Percentiles rank a stretch among this genome's conserved stretches.
phyloP scores from a whole-genome alignment of 495 filamentous ascomycete species.

The Trichodelitschia bisporula region DNA sequence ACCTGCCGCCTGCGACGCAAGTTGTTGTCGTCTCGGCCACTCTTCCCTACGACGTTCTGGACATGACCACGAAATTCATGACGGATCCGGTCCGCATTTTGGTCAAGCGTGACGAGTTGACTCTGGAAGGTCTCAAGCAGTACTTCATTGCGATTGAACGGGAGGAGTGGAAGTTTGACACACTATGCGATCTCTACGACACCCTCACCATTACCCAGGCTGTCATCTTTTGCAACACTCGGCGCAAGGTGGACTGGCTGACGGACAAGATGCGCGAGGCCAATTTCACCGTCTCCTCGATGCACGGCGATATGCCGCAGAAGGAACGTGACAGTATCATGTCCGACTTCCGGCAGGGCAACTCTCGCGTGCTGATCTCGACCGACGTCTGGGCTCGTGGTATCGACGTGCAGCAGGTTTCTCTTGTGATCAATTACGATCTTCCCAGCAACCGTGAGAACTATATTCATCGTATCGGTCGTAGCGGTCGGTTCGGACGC shows the following conservation, averaged over 20 bases:
- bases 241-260: slow-evolving; percentile 97
- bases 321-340: slow-evolving; percentile 95
- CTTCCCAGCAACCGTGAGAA: slow-evolving; percentile 97
- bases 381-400: slow-evolving; percentile 94
- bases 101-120: slow-evolving; percentile 99
- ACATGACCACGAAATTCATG: slow-evolving; percentile 99
- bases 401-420: slow-evolving; percentile 98
- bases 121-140: slow-evolving; percentile 93
- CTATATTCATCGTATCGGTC: slow-evolving; percentile 96
- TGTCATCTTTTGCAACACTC: slow-evolving; percentile 99
- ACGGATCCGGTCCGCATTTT: slow-evolving; percentile 93
- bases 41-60: slow-evolving; percentile 89
- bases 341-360: slow-evolving; percentile 95
- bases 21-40: slow-evolving; percentile 96
- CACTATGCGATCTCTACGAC: slow-evolving; percentile 97
- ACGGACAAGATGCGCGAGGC: slow-evolving; percentile 96
- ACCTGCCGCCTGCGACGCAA: slow-evolving; percentile 85
- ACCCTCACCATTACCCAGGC: slow-evolving; percentile 97
- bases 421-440: slow-evolving; percentile 99
- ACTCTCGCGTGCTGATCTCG: slow-evolving; percentile 89
- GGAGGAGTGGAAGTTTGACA: slow-evolving; percentile 99
- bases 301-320: slow-evolving; percentile 99
- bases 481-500: slow-evolving; percentile 82
- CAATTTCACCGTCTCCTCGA: slow-evolving; percentile 93
- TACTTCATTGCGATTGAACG: slow-evolving; percentile 99